These are phyloP conservation scores for Theobroma cacao DNA, from an alignment of 345 rosid genomes.

Conservation along the genomic window DNA sequence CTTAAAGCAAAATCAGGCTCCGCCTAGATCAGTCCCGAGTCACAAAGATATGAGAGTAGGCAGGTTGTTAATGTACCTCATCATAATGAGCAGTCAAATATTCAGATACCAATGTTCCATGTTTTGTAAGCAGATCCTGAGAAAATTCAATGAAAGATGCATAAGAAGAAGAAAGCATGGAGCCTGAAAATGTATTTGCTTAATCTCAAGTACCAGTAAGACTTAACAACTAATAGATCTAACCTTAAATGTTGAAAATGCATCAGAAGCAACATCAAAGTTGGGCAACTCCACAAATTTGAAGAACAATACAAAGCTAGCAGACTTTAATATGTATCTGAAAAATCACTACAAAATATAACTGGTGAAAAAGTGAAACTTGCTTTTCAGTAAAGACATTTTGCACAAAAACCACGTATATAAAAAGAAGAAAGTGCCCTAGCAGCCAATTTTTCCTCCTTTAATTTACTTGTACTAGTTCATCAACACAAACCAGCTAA, in stretches of 20 bases:
- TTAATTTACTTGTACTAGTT: not conserved
- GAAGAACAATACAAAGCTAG: conserved; percentile 93
- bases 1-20: conserved; percentile 6
- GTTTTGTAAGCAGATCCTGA: conserved; percentile 93
- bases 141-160: conserved; percentile 15
- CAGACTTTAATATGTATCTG: conserved; percentile 92
- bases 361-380: conserved; percentile 28
- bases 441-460: not conserved
- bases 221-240: conserved; percentile 22
- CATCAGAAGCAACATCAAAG: conserved; percentile 97
- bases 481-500: not conserved
- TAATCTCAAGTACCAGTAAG: conserved; percentile 11
- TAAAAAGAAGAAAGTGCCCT: conserved; percentile 2
- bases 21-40: not conserved
- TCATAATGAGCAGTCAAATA: conserved; percentile 76
- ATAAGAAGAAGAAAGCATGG: conserved; percentile 9
- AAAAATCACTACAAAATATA: conserved; percentile 55
- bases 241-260: conserved; percentile 97
- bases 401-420: not conserved
- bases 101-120: conserved; percentile 66
- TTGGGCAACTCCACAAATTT: conserved; percentile 91
- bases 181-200: conserved; percentile 6
- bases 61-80: conserved; percentile 55
- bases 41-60: not conserved
- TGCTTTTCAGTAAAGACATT: not conserved